Percentiles rank a stretch among this genome's conserved stretches.
phyloP scores from a whole-genome alignment of 495 filamentous ascomycete genomes.

The Aspergillus nidulans region DNA sequence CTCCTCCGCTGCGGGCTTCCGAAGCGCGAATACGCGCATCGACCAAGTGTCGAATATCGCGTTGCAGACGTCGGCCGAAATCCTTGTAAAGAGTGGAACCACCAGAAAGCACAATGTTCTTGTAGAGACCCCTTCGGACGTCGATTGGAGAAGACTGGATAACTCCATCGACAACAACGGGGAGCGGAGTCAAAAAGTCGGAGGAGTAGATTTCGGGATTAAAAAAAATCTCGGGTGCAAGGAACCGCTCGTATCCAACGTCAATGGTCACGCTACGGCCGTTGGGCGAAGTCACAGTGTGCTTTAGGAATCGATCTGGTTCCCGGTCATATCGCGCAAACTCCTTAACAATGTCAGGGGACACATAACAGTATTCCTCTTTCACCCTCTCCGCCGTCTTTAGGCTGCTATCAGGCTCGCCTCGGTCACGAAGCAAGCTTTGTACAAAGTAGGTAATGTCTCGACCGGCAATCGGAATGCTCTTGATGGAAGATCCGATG shows the following conservation, averaged over 20 bases:
- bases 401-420: conserved; percentile 91
- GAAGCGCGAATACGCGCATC: conserved; percentile 87
- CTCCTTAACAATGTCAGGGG: conserved; percentile 97
- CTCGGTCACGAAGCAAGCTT: conserved; percentile 88
- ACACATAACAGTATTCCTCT: conserved; percentile 97
- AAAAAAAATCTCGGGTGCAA: conserved; percentile 98
- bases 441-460: conserved; percentile 99
- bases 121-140: conserved; percentile 93
- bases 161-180: conserved; percentile 88
- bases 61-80: conserved; percentile 90
- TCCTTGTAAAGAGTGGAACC: conserved; percentile 97
- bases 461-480: conserved; percentile 92
- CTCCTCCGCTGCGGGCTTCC: conserved; percentile 83
- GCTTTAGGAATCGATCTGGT: conserved; percentile 83
- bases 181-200: conserved; percentile 93
- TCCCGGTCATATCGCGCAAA: conserved; percentile 90
- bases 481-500: conserved; percentile 97
- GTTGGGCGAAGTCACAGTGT: conserved; percentile 80
- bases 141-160: conserved; percentile 98
- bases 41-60: conserved; percentile 92
- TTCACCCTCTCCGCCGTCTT: conserved; percentile 98
- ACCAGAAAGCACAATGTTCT: conserved; percentile 98
- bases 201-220: conserved; percentile 99
- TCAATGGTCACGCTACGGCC: conserved; percentile 81
- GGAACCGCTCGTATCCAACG: conserved; percentile 95